Percentiles rank a stretch among this genome's conserved stretches.
Evolutionary conservation across 1,139 yeast species (phyloP).

Genomic region (Yamadazyma songkhlaensis): DNA sequence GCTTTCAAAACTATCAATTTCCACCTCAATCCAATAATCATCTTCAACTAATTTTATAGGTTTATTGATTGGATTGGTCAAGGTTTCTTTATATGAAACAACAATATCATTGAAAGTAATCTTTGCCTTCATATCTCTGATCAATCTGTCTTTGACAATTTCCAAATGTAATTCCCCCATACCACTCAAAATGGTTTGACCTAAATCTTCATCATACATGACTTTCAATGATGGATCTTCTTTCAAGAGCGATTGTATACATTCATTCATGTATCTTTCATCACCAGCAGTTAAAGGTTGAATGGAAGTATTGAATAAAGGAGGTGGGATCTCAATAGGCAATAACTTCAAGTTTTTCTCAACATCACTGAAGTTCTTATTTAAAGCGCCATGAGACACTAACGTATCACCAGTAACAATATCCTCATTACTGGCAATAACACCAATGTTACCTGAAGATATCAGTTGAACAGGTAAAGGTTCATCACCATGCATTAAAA

Average conservation of each 20-base stretch:
- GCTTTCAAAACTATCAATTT: conserved; percentile 54
- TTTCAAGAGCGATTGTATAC: conserved; percentile 60
- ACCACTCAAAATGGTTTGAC: conserved; percentile 85
- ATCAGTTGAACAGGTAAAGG: conserved; percentile 68
- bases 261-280: conserved; percentile 62
- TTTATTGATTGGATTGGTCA: conserved; percentile 23
- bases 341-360: conserved; percentile 55
- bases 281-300: conserved; percentile 88
- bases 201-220: conserved; percentile 71
- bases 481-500: conserved; percentile 85
- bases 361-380: conserved; percentile 49
- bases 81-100: conserved; percentile 85
- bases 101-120: conserved; percentile 78
- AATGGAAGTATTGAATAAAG: conserved; percentile 82
- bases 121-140: conserved; percentile 77
- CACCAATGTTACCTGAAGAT: conserved; percentile 85
- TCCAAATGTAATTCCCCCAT: conserved; percentile 97
- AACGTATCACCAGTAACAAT: conserved; percentile 90
- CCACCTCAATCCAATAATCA: conserved; percentile 31
- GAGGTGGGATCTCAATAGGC: conserved; percentile 87
- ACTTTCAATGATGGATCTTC: conserved; percentile 55
- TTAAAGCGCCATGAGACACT: conserved; percentile 48
- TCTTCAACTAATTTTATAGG: conserved; percentile 12
- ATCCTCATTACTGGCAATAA: conserved; percentile 68
- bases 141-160: conserved; percentile 74